Conservation (phyloP, 2,329 filamentous ascomycete species). For the Penicillium palitans region DNA sequence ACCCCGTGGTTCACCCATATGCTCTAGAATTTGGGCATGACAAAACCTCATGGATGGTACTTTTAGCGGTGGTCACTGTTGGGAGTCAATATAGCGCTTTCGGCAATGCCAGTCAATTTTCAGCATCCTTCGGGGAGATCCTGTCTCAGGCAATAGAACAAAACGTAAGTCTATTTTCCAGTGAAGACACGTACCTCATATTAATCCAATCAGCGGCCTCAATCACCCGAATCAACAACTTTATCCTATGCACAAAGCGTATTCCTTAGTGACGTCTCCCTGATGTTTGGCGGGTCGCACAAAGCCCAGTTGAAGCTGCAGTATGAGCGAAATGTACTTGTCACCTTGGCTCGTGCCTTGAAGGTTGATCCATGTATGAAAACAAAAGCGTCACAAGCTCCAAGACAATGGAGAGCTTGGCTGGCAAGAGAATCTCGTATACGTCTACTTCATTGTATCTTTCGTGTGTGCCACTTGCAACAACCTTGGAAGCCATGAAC, state of each 20-base stretch:
- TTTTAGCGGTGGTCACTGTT: conserved; percentile 3
- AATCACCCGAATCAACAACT: conserved; percentile 2
- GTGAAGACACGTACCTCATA: not conserved
- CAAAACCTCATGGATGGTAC: not conserved
- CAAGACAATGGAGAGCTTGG: not conserved
- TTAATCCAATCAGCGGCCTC: conserved; percentile 1
- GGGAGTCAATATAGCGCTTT: conserved; percentile 6
- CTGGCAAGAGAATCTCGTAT: conserved; percentile 6
- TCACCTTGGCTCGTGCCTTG: conserved; percentile 1
- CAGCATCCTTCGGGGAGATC: not conserved
- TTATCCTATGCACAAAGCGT: conserved; percentile 3
- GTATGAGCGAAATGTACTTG: conserved; percentile 3
- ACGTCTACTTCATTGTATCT: conserved; percentile 3
- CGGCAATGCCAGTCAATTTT: not conserved
- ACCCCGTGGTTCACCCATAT: conserved; percentile 1
- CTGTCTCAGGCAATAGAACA: not conserved
- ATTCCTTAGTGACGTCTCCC: not conserved
- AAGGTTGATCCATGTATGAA: conserved; percentile 1
- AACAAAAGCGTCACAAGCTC: not conserved
- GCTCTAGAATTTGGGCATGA: not conserved
- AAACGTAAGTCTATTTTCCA: not conserved
- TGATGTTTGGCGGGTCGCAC: not conserved
- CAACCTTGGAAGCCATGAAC: not conserved
- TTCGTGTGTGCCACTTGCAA: not conserved
- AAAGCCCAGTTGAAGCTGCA: conserved; percentile 2